These are phyloP conservation scores for Rhytidiadelphus loreus DNA, from an alignment of 225 moss, liverwort and hornwort species.

Conservation along the genomic window DNA sequence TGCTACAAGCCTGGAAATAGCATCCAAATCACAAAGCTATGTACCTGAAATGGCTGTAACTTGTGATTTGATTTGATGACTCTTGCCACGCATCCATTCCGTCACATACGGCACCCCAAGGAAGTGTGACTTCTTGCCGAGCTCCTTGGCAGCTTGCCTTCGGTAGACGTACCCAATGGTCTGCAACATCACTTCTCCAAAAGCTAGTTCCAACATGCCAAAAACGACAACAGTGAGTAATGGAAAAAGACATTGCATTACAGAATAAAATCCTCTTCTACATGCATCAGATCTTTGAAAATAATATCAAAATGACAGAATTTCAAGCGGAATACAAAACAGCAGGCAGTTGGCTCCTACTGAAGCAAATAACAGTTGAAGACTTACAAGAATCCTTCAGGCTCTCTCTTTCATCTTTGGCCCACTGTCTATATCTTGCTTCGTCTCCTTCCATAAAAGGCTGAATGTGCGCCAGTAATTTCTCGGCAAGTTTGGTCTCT, in stretches of 20 bases:
- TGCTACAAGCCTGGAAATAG: neutral
- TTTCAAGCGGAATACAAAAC: neutral
- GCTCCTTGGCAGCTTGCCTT: slow-evolving; percentile 74
- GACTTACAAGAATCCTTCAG: slow-evolving; percentile 20
- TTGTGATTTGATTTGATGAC: slow-evolving; percentile 77
- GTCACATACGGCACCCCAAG: slow-evolving; percentile 70
- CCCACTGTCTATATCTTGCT: slow-evolving; percentile 31
- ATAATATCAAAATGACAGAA: neutral
- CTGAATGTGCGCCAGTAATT: slow-evolving; percentile 25
- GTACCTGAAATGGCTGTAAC: slow-evolving; percentile 65
- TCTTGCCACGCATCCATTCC: slow-evolving; percentile 89
- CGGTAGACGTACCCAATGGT: slow-evolving; percentile 86
- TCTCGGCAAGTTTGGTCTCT: slow-evolving; percentile 41
- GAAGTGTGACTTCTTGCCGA: slow-evolving; percentile 57
- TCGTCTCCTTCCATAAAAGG: slow-evolving; percentile 26
- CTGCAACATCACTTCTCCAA: slow-evolving; percentile 64
- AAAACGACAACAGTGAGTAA: neutral
- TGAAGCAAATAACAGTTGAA: neutral
- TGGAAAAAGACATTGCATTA: neutral
- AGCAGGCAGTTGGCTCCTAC: neutral
- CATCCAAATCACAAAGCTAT: neutral
- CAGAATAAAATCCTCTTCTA: neutral
- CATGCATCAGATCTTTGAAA: neutral
- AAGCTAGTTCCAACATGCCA: slow-evolving; percentile 32
- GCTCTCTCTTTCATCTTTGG: slow-evolving; percentile 4